Evolutionary conservation across 2,329 filamentous ascomycete species (phyloP), one percentile per base, ranked within the genome.

Genomic region (Herpotrichia juniperi): DNA sequence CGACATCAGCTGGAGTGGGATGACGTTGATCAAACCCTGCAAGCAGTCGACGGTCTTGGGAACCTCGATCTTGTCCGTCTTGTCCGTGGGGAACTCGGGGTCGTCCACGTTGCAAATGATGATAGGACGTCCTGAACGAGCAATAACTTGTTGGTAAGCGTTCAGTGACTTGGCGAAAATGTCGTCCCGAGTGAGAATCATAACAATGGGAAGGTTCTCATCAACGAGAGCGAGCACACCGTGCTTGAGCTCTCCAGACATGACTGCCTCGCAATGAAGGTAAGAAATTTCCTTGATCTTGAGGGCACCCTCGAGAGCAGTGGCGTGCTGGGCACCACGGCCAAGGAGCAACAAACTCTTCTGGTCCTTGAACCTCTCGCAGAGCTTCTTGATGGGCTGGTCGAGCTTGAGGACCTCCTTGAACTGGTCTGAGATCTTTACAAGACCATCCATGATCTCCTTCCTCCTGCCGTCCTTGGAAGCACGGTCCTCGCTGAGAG

Each of bases 241-340:
- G 78, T 99, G 94, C 86, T 99, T 99, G 68, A 99, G 85, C 81
- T 99, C 94, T 78, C 94, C 94, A 60, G 94, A 97, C 94, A 99
- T 99, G 82, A 99, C 94, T 67, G 94, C 94, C 81, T 99, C 94
- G 78, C 94, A 99, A 79, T 99, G 94, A 54, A 99, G 90, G 79
- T 99, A 99, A 16, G 93, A 97, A 69, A 99, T 99, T 81, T 99
- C 94, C 86, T 99, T 99, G 79, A 99, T 99, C 84, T 99, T 99
- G 65, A 99, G 83, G 44, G 94, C 94, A 82, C 85, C 94, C 82
- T 99, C 94, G 19, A 99, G 87, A 50, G 94, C 94, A 67, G 94
- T 99, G 54, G 93, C 93, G 82, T 93, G 96, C 80, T 99, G 94
- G 74, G 91, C 91, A 64, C 94, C 94, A 82, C 94, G 90, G 56